Evolutionary conservation across 768 basidiomycete species (phyloP), one percentile per base, ranked within the genome.

Genomic region (Russula virescens): DNA sequence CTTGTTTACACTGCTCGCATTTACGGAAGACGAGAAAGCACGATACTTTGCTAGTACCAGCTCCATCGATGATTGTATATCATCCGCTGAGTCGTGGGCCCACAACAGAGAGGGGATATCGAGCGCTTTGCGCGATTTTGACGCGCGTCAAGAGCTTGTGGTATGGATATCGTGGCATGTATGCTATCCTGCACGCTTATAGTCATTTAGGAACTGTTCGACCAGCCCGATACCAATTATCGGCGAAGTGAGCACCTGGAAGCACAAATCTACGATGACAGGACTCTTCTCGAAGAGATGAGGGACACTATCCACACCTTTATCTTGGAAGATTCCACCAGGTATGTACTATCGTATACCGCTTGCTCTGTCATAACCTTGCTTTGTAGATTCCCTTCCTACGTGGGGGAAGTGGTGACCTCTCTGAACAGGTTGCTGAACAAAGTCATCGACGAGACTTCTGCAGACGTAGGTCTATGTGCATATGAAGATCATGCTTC

Each of bases 1-100:
- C 51, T 49, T 66, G 35, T 63, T 66, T 40, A 14, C 16, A 10
- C 40, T 66, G 14, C 45, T 63, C 34, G 7, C 40, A 31, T 54
- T 63, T 10, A 49, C 64, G 2, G 47, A 55, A n/a, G 47, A 55
- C 14, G 64, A 66, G 62, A 63, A 63, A 31, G 28, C 23, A 5
- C 56, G 46, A 31, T 55, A 66, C 46, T 25, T 63, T 7, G 47
- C 62, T 21, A 38, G 9, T 31, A 49, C 46, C 31, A 10, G 3
- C 2, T 38, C 57, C n/a, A 21, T 63, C 19, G 25, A 2, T 3
- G 21, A 59, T 1, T 54, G 55, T n/a, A 10, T 63, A 18, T n/a
- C 21, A 9, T 63, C 62, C 1, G 46, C 52, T 1, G 52, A 28
- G 35, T 38, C 5, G 10, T 66, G 64, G 64, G 62, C 38, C 23